A percentile compares a stretch with the other conserved stretches of the same genome.
phyloP scores from a whole-genome alignment of 495 filamentous ascomycete species.

The Neurospora sublineolata region DNA sequence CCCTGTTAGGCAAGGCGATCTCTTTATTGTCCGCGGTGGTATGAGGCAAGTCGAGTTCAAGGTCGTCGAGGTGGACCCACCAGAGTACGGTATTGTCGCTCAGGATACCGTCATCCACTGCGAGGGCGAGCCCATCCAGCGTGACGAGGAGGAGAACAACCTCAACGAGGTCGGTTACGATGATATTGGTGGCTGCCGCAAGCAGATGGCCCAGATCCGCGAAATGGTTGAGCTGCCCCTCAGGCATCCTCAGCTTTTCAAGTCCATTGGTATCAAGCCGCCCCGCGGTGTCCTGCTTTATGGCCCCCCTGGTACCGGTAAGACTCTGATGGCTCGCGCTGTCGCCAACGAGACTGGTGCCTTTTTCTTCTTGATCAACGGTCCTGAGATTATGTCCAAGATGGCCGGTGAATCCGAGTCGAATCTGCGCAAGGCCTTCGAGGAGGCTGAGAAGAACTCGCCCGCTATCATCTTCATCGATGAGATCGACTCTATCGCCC shows the following conservation, averaged over 20 bases:
- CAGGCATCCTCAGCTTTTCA: conserved; percentile 96
- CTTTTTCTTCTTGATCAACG: conserved; percentile 99
- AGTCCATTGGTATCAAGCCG: conserved; percentile 99
- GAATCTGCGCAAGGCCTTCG: conserved; percentile 93
- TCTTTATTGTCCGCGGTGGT: conserved; percentile 92
- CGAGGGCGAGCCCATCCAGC: conserved; percentile 96
- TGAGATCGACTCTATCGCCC: conserved; percentile 96
- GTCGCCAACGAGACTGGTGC: conserved; percentile 98
- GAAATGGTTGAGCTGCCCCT: conserved; percentile 96
- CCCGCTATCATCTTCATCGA: conserved; percentile 99
- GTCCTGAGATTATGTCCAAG: conserved; percentile 98
- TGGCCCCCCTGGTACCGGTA: conserved; percentile 96
- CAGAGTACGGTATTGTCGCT: conserved; percentile 95
- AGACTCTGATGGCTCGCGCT: conserved; percentile 96
- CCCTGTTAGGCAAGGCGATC: conserved; percentile 88
- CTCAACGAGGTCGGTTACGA: conserved; percentile 98
- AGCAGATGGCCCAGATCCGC: conserved; percentile 99
- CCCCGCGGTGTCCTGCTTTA: conserved; percentile 97
- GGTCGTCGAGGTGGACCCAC: conserved; percentile 95
- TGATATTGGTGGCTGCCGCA: conserved; percentile 97
- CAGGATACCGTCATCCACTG: conserved; percentile 98
- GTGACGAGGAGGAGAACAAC: conserved; percentile 97
- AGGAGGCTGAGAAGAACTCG: conserved; percentile 99
- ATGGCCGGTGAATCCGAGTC: conserved; percentile 99
- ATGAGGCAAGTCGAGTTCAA: conserved; percentile 99